Evolutionary conservation across 1,284 basidiomycete species (phyloP).

Genomic region (Rhodotorula sp.): DNA sequence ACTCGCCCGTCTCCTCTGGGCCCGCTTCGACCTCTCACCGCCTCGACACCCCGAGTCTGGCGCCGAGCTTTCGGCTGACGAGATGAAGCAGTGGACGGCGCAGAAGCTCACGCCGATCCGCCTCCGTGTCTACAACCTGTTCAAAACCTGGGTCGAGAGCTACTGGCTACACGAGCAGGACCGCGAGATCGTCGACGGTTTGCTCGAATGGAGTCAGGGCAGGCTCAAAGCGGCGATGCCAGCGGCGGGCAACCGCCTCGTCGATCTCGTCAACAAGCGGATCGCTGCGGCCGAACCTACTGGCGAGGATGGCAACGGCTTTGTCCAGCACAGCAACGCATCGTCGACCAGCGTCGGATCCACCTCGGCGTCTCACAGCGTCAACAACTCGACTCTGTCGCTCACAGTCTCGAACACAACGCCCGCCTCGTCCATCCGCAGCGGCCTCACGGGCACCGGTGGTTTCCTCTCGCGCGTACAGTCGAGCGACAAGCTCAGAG

Average conservation of each 20-base stretch:
- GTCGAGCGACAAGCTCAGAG: constrained; percentile 46
- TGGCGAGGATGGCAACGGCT: background rate
- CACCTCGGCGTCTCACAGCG: background rate
- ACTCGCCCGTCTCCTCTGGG: constrained; percentile 71
- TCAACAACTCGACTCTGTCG: constrained; percentile 28
- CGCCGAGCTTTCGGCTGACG: constrained; percentile 55
- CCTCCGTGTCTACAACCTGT: constrained; percentile 81
- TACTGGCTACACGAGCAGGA: constrained; percentile 71
- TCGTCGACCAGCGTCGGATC: background rate
- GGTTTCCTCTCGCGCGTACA: constrained; percentile 43
- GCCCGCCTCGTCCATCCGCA: constrained; percentile 14
- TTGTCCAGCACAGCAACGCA: background rate
- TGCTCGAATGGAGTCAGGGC: constrained; percentile 65
- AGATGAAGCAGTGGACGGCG: constrained; percentile 73
- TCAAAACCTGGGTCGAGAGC: constrained; percentile 88
- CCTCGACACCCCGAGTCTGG: constrained; percentile 41
- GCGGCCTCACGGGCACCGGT: constrained; percentile 12
- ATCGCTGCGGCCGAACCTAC: constrained; percentile 44
- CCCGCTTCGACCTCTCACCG: constrained; percentile 71
- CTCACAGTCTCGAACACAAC: constrained; percentile 27
- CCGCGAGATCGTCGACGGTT: constrained; percentile 53
- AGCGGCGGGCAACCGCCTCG: constrained; percentile 64
- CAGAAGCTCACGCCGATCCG: constrained; percentile 83
- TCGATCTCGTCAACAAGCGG: constrained; percentile 62
- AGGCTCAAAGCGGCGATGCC: constrained; percentile 64